These are phyloP conservation scores for Sclerotinia minor DNA, from an alignment of 2,329 filamentous ascomycete genomes.

Conservation along the genomic window DNA sequence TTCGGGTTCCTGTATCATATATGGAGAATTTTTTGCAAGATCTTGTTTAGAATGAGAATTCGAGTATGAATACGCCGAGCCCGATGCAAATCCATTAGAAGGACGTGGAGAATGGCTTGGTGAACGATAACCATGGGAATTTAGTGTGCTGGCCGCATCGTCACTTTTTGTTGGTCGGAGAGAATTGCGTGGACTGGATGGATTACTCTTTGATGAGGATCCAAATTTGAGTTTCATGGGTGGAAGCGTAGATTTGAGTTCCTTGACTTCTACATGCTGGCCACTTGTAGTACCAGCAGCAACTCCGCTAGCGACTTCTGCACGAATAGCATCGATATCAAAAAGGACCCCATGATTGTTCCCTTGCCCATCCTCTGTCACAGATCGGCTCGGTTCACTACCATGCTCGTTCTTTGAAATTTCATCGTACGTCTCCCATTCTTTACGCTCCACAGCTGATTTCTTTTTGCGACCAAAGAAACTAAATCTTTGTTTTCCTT, in stretches of 20 bases:
- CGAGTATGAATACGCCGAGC: slow-evolving; percentile 20
- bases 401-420: slow-evolving; percentile 50
- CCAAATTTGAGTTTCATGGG: slow-evolving; percentile 76
- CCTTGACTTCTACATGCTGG: slow-evolving; percentile 61
- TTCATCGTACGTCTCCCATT: slow-evolving; percentile 94
- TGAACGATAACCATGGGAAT: slow-evolving; percentile 26
- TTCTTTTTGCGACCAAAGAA: slow-evolving; percentile 85
- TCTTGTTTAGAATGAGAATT: slow-evolving; percentile 20
- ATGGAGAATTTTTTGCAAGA: slow-evolving; percentile 15
- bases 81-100: slow-evolving; percentile 16
- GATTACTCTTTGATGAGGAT: slow-evolving; percentile 20
- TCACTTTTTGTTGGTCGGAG: slow-evolving; percentile 52
- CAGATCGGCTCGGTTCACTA: slow-evolving; percentile 10
- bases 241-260: slow-evolving; percentile 84
- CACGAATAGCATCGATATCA: slow-evolving; percentile 90
- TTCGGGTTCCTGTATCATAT: slow-evolving; percentile 33
- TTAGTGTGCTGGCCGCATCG: slow-evolving; percentile 43
- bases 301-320: slow-evolving; percentile 63
- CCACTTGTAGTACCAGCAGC: slow-evolving; percentile 20
- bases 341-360: slow-evolving; percentile 66
- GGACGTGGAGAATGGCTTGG: slow-evolving; percentile 29
- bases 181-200: slow-evolving; percentile 31
- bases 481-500: slow-evolving; percentile 60
- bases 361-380: slow-evolving; percentile 38
- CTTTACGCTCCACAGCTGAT: slow-evolving; percentile 68